Percentiles rank a stretch among this genome's conserved stretches.
Conservation (phyloP, 2,329 filamentous ascomycete genomes). For the Akanthomyces uredinophilus region DNA sequence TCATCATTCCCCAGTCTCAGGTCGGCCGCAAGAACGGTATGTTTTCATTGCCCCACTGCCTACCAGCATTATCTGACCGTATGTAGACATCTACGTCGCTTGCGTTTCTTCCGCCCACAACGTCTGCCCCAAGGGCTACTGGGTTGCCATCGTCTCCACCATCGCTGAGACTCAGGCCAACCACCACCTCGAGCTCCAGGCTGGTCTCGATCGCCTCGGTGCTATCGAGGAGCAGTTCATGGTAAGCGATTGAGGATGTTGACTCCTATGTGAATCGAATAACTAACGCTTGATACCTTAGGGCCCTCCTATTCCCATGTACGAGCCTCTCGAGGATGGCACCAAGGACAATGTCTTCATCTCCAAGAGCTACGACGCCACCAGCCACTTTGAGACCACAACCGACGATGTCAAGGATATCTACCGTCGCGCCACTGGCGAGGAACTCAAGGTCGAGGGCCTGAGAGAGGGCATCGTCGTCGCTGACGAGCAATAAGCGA, state of each 20-base stretch:
- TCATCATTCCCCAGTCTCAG: constrained; percentile 97
- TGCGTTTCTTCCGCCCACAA: constrained; percentile 95
- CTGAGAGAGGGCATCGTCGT: constrained; percentile 75
- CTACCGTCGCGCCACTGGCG: constrained; percentile 75
- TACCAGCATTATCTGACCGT: constrained; percentile 11
- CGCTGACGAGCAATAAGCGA: constrained; percentile 54
- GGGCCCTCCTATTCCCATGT: constrained; percentile 83
- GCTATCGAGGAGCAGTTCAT: constrained; percentile 96
- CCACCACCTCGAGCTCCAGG: constrained; percentile 91
- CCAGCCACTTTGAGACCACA: constrained; percentile 91
- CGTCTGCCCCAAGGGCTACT: constrained; percentile 98
- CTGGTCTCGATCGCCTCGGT: constrained; percentile 87
- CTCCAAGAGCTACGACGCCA: constrained; percentile 97
- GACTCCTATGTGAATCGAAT: neutral
- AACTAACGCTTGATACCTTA: constrained; percentile 23
- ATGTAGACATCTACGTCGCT: constrained; percentile 86
- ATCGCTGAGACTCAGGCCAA: constrained; percentile 89
- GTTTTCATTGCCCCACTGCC: constrained; percentile 22
- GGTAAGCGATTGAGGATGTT: constrained; percentile 40
- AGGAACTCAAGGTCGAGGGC: constrained; percentile 84
- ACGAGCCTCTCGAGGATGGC: constrained; percentile 82
- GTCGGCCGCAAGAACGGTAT: constrained; percentile 92
- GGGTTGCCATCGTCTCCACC: constrained; percentile 96
- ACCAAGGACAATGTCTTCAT: constrained; percentile 89
- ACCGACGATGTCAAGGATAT: constrained; percentile 92